These are phyloP conservation scores for Pseudocercospora vitis DNA, from an alignment of 2,329 filamentous ascomycete genomes.

Conservation along the genomic window DNA sequence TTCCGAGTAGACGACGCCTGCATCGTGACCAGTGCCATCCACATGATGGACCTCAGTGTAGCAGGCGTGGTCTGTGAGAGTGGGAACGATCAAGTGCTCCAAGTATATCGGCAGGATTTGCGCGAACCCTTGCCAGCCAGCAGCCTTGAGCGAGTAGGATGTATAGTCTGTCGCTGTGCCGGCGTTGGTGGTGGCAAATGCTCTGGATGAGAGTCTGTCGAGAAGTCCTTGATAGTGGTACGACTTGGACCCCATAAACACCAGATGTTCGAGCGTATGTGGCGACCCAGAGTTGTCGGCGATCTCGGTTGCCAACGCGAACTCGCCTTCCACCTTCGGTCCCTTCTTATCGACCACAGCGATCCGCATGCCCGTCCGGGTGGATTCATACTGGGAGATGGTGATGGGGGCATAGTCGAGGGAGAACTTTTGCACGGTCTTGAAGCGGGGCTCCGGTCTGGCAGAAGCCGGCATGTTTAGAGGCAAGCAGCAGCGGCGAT, in stretches of 20 bases:
- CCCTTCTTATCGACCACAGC: slow-evolving; percentile 89
- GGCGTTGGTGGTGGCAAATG: slow-evolving; percentile 92
- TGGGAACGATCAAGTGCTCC: slow-evolving; percentile 89
- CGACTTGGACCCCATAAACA: slow-evolving; percentile 75
- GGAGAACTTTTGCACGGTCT: slow-evolving; percentile 79
- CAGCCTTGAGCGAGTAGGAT: slow-evolving; percentile 90
- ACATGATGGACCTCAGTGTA: slow-evolving; percentile 96
- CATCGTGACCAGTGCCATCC: slow-evolving; percentile 89
- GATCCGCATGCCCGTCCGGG: slow-evolving; percentile 90
- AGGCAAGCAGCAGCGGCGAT: background rate
- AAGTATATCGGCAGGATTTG: slow-evolving; percentile 93
- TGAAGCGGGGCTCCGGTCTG: slow-evolving; percentile 63
- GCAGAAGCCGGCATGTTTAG: slow-evolving; percentile 34
- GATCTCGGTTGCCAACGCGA: slow-evolving; percentile 94
- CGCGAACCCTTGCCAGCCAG: slow-evolving; percentile 95
- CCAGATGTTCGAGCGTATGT: slow-evolving; percentile 55
- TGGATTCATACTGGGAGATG: slow-evolving; percentile 94
- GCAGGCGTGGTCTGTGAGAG: slow-evolving; percentile 87
- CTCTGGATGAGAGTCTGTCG: slow-evolving; percentile 88
- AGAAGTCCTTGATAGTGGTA: slow-evolving; percentile 94
- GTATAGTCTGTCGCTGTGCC: slow-evolving; percentile 98
- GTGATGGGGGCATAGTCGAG: slow-evolving; percentile 85
- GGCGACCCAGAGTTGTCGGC: slow-evolving; percentile 93
- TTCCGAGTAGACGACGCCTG: slow-evolving; percentile 86
- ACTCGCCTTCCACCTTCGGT: slow-evolving; percentile 93